A percentile compares a stretch with the other conserved stretches of the same genome.
phyloP scores from a whole-genome alignment of 352 stramenopile species.

The Pythium pyrilobum region DNA sequence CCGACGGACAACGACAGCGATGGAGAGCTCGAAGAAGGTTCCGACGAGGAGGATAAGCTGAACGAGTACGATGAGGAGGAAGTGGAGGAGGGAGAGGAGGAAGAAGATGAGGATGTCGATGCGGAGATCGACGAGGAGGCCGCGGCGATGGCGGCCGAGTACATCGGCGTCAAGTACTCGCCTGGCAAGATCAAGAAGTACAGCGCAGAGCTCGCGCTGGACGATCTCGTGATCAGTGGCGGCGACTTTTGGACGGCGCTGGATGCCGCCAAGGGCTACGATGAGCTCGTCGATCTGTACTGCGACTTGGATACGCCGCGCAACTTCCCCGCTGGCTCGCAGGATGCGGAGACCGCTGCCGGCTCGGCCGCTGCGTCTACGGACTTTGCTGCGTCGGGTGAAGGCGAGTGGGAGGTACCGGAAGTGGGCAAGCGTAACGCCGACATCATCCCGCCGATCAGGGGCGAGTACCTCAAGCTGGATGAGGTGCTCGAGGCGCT shows the following conservation, averaged over 20 bases:
- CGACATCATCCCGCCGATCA: constrained; percentile 63
- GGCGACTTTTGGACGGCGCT: constrained; percentile 79
- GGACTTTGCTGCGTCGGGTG: constrained; percentile 4
- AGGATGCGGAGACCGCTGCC: constrained; percentile 26
- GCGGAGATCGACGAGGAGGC: constrained; percentile 25
- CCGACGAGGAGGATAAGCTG: constrained; percentile 7
- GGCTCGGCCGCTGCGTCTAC: constrained; percentile 4
- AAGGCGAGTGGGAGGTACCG: constrained; percentile 56
- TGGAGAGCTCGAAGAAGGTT: background rate
- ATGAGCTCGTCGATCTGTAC: constrained; percentile 78
- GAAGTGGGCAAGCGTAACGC: constrained; percentile 67
- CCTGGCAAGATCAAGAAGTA: constrained; percentile 78
- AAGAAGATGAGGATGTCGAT: constrained; percentile 19
- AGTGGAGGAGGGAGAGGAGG: constrained; percentile 14
- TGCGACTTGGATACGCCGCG: constrained; percentile 69
- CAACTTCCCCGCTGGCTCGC: constrained; percentile 50
- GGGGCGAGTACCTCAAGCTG: constrained; percentile 61
- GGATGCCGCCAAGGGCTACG: constrained; percentile 76
- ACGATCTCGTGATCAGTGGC: constrained; percentile 64
- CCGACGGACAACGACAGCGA: background rate
- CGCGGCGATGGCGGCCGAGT: constrained; percentile 31
- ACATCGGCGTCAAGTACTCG: constrained; percentile 69
- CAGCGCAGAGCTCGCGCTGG: constrained; percentile 65
- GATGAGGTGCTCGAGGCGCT: constrained; percentile 63
- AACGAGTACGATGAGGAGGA: constrained; percentile 19